Percentiles rank a stretch among this genome's conserved stretches.
phyloP scores from a whole-genome alignment of 805 yeast species.

The Hanseniaspora jakobsenii region DNA sequence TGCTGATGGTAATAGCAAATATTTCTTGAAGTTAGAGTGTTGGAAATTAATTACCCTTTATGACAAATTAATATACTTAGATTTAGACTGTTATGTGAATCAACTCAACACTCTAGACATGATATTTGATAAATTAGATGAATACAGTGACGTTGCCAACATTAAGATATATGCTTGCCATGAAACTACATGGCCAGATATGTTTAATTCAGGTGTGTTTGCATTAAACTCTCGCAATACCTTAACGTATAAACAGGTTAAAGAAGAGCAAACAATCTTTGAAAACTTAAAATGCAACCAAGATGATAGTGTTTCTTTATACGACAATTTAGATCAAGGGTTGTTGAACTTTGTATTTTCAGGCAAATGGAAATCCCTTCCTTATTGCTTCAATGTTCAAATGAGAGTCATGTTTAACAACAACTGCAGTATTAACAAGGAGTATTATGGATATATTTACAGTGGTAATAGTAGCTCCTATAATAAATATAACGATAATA shows the following conservation, averaged over 20 bases:
- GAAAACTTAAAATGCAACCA: neutral
- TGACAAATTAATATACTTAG: slow-evolving; percentile 46
- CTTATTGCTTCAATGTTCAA: slow-evolving; percentile 79
- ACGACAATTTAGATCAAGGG: slow-evolving; percentile 93
- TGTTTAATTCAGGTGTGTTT: slow-evolving; percentile 72
- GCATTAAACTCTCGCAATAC: slow-evolving; percentile 28
- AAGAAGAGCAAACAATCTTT: neutral
- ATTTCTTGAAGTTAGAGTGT: slow-evolving; percentile 19
- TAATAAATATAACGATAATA: neutral
- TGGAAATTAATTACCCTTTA: slow-evolving; percentile 34
- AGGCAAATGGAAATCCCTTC: slow-evolving; percentile 52
- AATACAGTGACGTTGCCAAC: slow-evolving; percentile 2
- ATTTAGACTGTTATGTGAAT: slow-evolving; percentile 48
- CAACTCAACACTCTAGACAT: slow-evolving; percentile 20
- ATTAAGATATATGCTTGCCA: slow-evolving; percentile 43
- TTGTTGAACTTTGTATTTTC: slow-evolving; percentile 43
- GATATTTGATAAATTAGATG: neutral
- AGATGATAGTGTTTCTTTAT: slow-evolving; percentile 27
- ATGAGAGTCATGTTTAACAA: slow-evolving; percentile 14
- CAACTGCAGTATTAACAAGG: neutral
- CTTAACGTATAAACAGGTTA: neutral
- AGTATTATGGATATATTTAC: neutral
- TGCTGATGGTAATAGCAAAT: neutral
- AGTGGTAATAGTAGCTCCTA: neutral
- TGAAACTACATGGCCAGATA: slow-evolving; percentile 87